These are phyloP conservation scores for Mycena pura DNA, from an alignment of 768 basidiomycete genomes.

Conservation along the genomic window DNA sequence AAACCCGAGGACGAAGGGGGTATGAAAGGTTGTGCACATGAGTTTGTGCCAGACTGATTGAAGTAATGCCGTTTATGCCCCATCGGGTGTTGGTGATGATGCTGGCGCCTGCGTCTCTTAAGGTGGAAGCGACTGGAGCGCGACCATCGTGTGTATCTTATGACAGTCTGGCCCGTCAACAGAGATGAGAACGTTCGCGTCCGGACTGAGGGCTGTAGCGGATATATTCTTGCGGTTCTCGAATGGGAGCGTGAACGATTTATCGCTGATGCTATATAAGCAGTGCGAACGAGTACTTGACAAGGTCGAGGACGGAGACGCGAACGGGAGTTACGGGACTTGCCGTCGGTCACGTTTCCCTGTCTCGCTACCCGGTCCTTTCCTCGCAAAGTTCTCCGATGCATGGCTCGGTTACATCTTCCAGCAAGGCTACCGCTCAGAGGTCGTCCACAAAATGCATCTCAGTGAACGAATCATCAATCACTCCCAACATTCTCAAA, in stretches of 20 bases:
- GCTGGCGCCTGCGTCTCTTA: conserved; percentile 51
- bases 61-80: conserved; percentile 95
- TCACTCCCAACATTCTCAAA: too few relatives aligned
- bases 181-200: conserved; percentile 84
- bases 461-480: too few relatives aligned
- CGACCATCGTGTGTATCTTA: conserved; percentile 68
- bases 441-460: too few relatives aligned
- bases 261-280: too few relatives aligned
- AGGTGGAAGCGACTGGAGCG: conserved; percentile 70
- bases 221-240: conserved; percentile 96
- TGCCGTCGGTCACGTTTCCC: too few relatives aligned
- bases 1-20: conserved; percentile 88
- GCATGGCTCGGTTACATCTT: too few relatives aligned
- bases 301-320: conserved; percentile 90
- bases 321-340: too few relatives aligned
- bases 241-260: conserved; percentile 88
- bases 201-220: conserved; percentile 87
- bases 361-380: too few relatives aligned
- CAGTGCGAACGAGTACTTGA: too few relatives aligned
- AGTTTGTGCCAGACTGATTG: conserved; percentile 89
- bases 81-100: conserved; percentile 76
- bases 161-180: conserved; percentile 68
- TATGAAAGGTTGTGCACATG: conserved; percentile 88
- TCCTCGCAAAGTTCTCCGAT: too few relatives aligned
- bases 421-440: too few relatives aligned